phyloP scores from a whole-genome alignment of 768 basidiomycete genomes.

The Agaricus blazei region DNA sequence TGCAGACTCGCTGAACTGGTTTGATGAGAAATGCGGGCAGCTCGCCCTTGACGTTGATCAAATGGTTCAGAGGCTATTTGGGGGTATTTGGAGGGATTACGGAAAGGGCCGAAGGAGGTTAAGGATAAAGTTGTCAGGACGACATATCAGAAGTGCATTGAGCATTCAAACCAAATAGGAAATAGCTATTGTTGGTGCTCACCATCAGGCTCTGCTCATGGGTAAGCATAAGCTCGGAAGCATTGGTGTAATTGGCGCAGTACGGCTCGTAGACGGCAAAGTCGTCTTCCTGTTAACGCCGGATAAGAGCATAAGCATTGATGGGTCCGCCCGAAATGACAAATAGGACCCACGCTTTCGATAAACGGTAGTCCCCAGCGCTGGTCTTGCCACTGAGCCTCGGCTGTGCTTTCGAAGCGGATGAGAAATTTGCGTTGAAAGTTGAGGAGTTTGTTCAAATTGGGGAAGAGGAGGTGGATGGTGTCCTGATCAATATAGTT shows the following conservation, averaged over 20 bases:
- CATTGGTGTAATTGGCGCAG: conserved; percentile 90
- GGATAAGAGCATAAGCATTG: conserved; percentile 24
- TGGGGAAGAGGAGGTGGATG: conserved; percentile 92
- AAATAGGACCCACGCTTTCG: conserved; percentile 61
- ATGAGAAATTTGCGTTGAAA: conserved; percentile 95
- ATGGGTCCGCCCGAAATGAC: conserved; percentile 32
- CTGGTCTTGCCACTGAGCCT: conserved; percentile 78
- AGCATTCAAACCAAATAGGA: conserved; percentile 12
- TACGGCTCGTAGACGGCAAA: conserved; percentile 97
- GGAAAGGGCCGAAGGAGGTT: conserved; percentile 21
- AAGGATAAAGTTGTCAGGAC: conserved; percentile 27
- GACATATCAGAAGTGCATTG: conserved; percentile 17
- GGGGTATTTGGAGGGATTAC: conserved; percentile 33
- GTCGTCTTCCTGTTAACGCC: conserved; percentile 82
- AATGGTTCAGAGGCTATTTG: conserved; percentile 69
- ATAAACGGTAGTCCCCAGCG: conserved; percentile 85
- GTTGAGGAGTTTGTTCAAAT: conserved; percentile 90
- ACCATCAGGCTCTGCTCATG: conserved; percentile 86
- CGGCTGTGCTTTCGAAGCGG: conserved; percentile 80
- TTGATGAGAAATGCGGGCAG: conserved; percentile 97
- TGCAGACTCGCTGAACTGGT: conserved; percentile 97
- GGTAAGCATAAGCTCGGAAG: conserved; percentile 77
- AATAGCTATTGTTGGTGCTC: conserved; percentile 28
- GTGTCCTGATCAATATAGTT: conserved; percentile 92
- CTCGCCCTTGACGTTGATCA: conserved; percentile 89